These are phyloP conservation scores for Hymenoscyphus repandus DNA, from an alignment of 2,329 filamentous ascomycete genomes.

Conservation along the genomic window DNA sequence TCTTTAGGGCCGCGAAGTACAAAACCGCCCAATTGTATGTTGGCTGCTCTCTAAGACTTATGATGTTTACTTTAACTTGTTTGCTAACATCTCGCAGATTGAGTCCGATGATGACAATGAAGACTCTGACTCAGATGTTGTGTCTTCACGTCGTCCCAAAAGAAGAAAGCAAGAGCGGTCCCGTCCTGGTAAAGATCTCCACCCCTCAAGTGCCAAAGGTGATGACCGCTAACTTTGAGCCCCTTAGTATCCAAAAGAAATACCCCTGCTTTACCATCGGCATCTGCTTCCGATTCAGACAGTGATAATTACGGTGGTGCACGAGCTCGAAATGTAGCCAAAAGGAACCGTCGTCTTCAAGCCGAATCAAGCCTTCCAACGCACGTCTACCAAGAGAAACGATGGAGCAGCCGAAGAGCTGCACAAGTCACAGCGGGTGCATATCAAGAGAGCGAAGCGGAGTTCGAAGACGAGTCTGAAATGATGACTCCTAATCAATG, in stretches of 20 bases:
- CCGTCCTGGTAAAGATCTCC: conserved; percentile 48
- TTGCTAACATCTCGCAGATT: conserved; percentile 37
- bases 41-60: conserved; percentile 7
- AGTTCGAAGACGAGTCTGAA: conserved; percentile 60
- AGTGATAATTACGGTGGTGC: conserved; percentile 73
- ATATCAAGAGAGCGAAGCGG: conserved; percentile 63
- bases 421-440: conserved; percentile 61
- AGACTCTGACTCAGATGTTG: conserved; percentile 70
- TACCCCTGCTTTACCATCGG: conserved; percentile 50
- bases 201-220: conserved; percentile 12
- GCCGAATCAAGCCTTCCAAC: conserved; percentile 61
- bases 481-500: conserved; percentile 65
- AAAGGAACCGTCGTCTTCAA: conserved; percentile 74
- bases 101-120: conserved; percentile 52
- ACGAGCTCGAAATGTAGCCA: conserved; percentile 61
- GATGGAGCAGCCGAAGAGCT: conserved; percentile 84
- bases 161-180: conserved; percentile 64
- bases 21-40: conserved; percentile 49
- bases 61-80: conserved; percentile 7
- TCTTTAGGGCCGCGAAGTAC: conserved; percentile 48
- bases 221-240: conserved; percentile 17
- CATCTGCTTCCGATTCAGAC: conserved; percentile 64
- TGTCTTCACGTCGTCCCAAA: conserved; percentile 53
- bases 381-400: conserved; percentile 70
- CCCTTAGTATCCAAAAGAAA: conserved; percentile 53